These are phyloP conservation scores for Fusarium sp. DNA, from an alignment of 2,329 filamentous ascomycete species.

Conservation along the genomic window DNA sequence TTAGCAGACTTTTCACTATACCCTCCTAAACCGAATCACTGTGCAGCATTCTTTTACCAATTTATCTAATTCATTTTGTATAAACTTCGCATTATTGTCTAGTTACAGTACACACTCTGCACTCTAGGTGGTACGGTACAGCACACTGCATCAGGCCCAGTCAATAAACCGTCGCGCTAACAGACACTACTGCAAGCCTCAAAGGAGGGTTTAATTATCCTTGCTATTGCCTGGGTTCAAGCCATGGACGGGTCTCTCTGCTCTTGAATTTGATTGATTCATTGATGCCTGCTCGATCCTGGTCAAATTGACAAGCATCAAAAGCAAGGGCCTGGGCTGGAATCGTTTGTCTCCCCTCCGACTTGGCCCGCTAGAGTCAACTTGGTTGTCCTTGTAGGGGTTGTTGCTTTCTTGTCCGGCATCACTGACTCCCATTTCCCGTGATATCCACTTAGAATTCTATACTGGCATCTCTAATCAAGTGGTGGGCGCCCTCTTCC, in stretches of 20 bases:
- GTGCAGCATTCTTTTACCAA: neutral
- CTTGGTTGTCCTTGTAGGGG: neutral
- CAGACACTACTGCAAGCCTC: constrained; percentile 41
- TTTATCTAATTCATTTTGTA: neutral
- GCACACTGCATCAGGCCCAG: constrained; percentile 21
- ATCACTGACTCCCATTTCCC: constrained; percentile 11
- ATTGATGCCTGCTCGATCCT: constrained; percentile 2
- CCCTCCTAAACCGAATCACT: neutral
- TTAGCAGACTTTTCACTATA: neutral
- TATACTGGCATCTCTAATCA: constrained; percentile 19
- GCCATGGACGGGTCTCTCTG: neutral
- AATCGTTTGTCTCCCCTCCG: constrained; percentile 6
- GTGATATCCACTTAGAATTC: constrained; percentile 23
- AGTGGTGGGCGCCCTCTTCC: constrained; percentile 29
- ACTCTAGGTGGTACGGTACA: constrained; percentile 6
- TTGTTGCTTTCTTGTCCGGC: neutral
- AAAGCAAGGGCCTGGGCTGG: constrained; percentile 14
- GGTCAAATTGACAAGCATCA: constrained; percentile 9
- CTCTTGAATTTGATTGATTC: neutral
- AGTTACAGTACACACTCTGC: constrained; percentile 7
- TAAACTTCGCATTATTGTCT: neutral
- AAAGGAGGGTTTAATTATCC: constrained; percentile 27
- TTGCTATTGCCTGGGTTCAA: constrained; percentile 2
- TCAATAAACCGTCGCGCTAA: constrained; percentile 48
- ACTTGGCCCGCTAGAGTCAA: constrained; percentile 7